Conservation (phyloP, 805 yeast species). For the Jamesozyma piceae region DNA sequence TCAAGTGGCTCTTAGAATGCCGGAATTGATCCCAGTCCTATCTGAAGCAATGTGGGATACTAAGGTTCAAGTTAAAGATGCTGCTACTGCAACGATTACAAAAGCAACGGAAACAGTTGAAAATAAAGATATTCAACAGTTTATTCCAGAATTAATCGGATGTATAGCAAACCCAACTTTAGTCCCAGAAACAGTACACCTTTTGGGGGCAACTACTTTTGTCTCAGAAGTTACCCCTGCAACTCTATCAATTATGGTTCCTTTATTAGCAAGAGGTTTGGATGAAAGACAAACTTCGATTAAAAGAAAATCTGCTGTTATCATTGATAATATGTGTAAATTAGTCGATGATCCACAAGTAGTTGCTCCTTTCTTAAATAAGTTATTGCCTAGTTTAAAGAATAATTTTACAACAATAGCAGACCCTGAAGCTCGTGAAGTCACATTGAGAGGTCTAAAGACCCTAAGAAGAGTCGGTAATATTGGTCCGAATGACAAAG, state of each 20-base stretch:
- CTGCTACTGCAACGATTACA: slow-evolving; percentile 89
- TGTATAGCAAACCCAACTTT: slow-evolving; percentile 93
- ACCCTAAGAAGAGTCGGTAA: slow-evolving; percentile 97
- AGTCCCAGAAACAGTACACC: slow-evolving; percentile 96
- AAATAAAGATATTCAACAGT: slow-evolving; percentile 98
- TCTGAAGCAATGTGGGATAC: slow-evolving; percentile 99
- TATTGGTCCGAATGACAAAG: slow-evolving; percentile 73
- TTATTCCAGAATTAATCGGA: slow-evolving; percentile 90
- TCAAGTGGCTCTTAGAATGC: slow-evolving; percentile 96
- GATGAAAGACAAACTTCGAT: slow-evolving; percentile 97
- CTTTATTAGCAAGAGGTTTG: slow-evolving; percentile 94
- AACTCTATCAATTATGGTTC: slow-evolving; percentile 97
- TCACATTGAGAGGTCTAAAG: slow-evolving; percentile 88
- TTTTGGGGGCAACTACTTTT: slow-evolving; percentile 97
- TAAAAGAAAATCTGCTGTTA: slow-evolving; percentile 98
- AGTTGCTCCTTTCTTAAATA: slow-evolving; percentile 94
- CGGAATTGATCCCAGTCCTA: slow-evolving; percentile 92
- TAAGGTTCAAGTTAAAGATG: slow-evolving; percentile 90
- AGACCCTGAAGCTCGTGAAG: slow-evolving; percentile 99
- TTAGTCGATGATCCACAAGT: slow-evolving; percentile 99
- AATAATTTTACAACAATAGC: slow-evolving; percentile 89
- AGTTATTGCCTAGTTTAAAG: slow-evolving; percentile 89
- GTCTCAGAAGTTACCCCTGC: slow-evolving; percentile 98
- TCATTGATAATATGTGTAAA: slow-evolving; percentile 99
- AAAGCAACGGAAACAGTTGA: slow-evolving; percentile 93